A percentile compares a stretch with the other conserved stretches of the same genome.
Evolutionary conservation across 768 basidiomycete genomes (phyloP).

Genomic region (Trametes meyenii): DNA sequence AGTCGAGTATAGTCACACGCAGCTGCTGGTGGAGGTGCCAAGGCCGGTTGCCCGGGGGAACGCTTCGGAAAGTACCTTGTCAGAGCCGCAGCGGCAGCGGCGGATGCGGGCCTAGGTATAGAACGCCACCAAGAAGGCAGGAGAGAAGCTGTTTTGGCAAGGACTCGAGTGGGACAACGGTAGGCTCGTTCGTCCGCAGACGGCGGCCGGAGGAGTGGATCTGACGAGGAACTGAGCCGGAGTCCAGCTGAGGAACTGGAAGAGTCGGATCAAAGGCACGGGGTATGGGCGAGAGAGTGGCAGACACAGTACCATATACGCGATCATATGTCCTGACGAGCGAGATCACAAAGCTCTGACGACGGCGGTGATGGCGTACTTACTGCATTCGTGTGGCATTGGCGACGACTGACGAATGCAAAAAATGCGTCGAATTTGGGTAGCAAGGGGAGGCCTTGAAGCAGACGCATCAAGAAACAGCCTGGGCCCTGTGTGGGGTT

Average conservation of each 20-base stretch:
- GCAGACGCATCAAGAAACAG: constrained; percentile 6
- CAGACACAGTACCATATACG: constrained; percentile 4
- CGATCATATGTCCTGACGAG: constrained; percentile 6
- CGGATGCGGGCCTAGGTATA: no score
- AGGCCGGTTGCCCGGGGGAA: neutral
- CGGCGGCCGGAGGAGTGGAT: neutral
- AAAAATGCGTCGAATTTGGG: constrained; percentile 1
- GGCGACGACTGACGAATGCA: neutral
- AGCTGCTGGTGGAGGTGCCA: neutral
- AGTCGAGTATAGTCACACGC: neutral
- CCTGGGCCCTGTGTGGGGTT: neutral
- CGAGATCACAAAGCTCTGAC: constrained; percentile 10
- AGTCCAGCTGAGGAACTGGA: neutral
- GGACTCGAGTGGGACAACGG: neutral
- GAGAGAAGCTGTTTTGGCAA: neutral
- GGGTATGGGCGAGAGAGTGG: constrained; percentile 10
- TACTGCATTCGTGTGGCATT: neutral
- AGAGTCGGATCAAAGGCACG: constrained; percentile 10
- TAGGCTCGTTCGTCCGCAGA: neutral
- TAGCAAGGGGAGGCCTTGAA: no score
- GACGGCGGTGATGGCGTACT: constrained; percentile 17
- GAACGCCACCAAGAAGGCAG: no score
- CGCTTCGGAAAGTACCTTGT: no score
- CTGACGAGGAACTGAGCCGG: neutral
- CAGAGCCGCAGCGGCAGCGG: no score